A percentile compares a stretch with the other conserved stretches of the same genome.
phyloP scores from a whole-genome alignment of 2,329 filamentous ascomycete species.

The Pseudofabraea citricarpa region DNA sequence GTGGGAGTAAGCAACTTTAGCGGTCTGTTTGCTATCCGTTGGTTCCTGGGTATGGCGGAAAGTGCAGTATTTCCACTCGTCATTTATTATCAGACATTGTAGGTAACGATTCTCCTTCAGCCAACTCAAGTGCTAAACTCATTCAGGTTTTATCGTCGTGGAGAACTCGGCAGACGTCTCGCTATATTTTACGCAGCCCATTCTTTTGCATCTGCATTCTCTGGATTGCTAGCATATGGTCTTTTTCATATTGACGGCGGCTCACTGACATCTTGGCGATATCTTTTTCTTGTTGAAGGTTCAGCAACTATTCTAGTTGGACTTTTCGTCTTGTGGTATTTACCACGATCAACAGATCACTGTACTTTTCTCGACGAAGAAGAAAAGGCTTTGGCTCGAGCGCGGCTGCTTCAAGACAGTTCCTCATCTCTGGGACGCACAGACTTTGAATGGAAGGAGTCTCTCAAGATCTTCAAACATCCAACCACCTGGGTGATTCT shows the following conservation, averaged over 20 bases:
- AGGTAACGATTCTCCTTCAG: neutral
- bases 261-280: constrained; percentile 41
- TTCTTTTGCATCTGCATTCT: constrained; percentile 64
- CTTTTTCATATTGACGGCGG: constrained; percentile 44
- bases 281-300: constrained; percentile 40
- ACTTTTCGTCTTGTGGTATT: constrained; percentile 10
- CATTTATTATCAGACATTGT: constrained; percentile 40
- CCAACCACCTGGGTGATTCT: constrained; percentile 37
- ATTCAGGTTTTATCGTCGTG: constrained; percentile 60
- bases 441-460: constrained; percentile 41
- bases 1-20: constrained; percentile 42
- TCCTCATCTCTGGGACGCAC: constrained; percentile 55
- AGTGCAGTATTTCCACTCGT: constrained; percentile 64
- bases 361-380: constrained; percentile 18
- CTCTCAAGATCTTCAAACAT: constrained; percentile 40
- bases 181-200: constrained; percentile 70
- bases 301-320: constrained; percentile 14
- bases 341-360: constrained; percentile 1
- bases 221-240: constrained; percentile 17
- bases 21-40: constrained; percentile 59
- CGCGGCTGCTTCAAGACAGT: constrained; percentile 37
- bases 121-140: neutral
- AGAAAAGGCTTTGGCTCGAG: constrained; percentile 17
- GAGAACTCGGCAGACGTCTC: constrained; percentile 62
- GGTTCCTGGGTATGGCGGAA: constrained; percentile 64